Percentiles rank a stretch among this genome's conserved stretches.
phyloP scores from a whole-genome alignment of 108 stramenopile genomes.

The Seminavis robusta region DNA sequence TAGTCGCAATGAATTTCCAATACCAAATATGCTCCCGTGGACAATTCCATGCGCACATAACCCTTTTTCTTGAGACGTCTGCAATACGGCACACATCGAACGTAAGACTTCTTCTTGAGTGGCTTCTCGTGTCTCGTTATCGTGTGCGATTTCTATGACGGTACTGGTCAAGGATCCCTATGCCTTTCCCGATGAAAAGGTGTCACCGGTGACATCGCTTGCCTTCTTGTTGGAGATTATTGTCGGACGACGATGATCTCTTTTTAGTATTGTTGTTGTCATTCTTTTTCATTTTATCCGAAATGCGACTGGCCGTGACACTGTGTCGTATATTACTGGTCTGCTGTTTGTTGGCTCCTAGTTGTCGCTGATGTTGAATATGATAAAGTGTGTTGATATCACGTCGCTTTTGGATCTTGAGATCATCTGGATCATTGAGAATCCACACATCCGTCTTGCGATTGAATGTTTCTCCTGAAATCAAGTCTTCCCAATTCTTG shows the following conservation, averaged over 20 bases:
- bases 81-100: constrained; percentile 68
- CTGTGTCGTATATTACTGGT: constrained; percentile 48
- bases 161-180: constrained; percentile 77
- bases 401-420: constrained; percentile 32
- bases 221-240: too few species aligned
- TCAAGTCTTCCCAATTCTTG: constrained; percentile 71
- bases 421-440: constrained; percentile 74
- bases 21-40: constrained; percentile 79
- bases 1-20: constrained; percentile 93
- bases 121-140: constrained; percentile 66
- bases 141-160: constrained; percentile 39
- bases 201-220: constrained; percentile 57
- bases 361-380: constrained; percentile 45
- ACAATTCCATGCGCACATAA: constrained; percentile 81
- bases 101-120: constrained; percentile 86
- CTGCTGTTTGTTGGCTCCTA: background rate
- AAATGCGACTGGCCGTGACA: constrained; percentile 75
- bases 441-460: constrained; percentile 70
- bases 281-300: constrained; percentile 66
- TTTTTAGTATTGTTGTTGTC: too few species aligned
- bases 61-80: constrained; percentile 83
- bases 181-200: constrained; percentile 66
- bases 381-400: constrained; percentile 80
- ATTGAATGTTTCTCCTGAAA: constrained; percentile 62
- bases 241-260: too few species aligned